Base-by-base conservation (phyloP, 1,284 basidiomycete genomes). In the Wolfiporia cocos region DNA sequence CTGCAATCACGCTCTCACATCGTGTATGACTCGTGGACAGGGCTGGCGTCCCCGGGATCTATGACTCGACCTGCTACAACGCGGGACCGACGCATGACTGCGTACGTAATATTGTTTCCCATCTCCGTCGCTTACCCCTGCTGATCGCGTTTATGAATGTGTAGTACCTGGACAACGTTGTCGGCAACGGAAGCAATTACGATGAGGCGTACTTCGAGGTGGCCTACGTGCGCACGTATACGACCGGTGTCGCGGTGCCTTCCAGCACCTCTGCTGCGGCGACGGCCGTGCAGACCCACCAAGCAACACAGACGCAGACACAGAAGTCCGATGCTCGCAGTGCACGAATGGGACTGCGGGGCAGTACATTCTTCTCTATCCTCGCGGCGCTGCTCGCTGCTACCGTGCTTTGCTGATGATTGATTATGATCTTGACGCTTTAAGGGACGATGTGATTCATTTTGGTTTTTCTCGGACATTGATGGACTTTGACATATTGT, bases 161-260 rank as follows among this genome's bases (percentile, higher is more conserved):
- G 17, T 46, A 66, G 66, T 76, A 75, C 56, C 62, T 66, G 22
- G 74, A 74, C 49, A 74, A 72, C 49, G 77, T 79, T 17, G 66
- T 77, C 30, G 71, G 74, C 40, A 60, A 71, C n/a, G 75, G 73
- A 5, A 59, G 65, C 49, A 71, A 68, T 45, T 80, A 73, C 56
- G 70, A 73, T 50, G 57, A 71, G 14, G 75, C 76, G 1, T 67
- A 72, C 62, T 76, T 76, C 53, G 73, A 75, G 58, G 62, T 77
- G 54, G 62, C 63, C 49, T 74, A 74, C 50, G 61, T 78, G 41
- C 73, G 74, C 46, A 67, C 65, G 31, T 70, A 68, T 50, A 67
- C 64, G 5, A 62, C 60, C 3, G 55, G 50, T 15, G 42, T 38
- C 26, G 50, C 50, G 4, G 39, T 44, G 4, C 44, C 56, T 2